A percentile compares a stretch with the other conserved stretches of the same genome.
Conservation (phyloP, 169 alveolate species). For the Plasmodium knowlesi region DNA sequence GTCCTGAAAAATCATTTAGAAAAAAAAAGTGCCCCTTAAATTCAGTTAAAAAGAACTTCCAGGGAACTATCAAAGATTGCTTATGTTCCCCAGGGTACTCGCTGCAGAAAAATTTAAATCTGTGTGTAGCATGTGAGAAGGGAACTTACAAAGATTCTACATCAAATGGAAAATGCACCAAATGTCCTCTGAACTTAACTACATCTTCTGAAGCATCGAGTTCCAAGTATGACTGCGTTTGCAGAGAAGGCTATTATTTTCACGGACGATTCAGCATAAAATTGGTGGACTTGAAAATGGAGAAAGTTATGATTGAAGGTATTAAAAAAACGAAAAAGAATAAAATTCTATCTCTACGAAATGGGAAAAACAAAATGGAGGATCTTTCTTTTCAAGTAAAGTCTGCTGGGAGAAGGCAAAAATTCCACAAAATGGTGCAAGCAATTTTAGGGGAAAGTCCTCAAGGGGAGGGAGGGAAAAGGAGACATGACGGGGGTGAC, state of each 20-base stretch:
- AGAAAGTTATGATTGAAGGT: background rate
- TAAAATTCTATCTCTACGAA: background rate
- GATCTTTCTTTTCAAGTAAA: background rate
- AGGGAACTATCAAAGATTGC: conserved; percentile 77
- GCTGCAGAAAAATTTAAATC: conserved; percentile 40
- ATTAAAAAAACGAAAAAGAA: background rate
- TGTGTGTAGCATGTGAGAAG: conserved; percentile 77
- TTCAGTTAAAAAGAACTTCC: conserved; percentile 77
- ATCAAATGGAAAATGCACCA: conserved; percentile 76
- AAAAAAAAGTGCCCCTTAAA: conserved; percentile 78
- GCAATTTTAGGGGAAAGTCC: background rate
- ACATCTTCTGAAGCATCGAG: conserved; percentile 77
- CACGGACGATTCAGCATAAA: background rate
- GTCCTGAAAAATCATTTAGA: conserved; percentile 44
- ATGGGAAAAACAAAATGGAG: background rate
- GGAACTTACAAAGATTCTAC: conserved; percentile 82
- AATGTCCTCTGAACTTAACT: conserved; percentile 81
- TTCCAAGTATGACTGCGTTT: conserved; percentile 82
- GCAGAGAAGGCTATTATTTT: conserved; percentile 84
- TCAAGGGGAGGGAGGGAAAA: background rate
- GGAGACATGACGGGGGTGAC: background rate
- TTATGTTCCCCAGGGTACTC: conserved; percentile 83
- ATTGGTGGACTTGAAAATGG: conserved; percentile 1
- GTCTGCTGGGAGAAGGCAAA: background rate
- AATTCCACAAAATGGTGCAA: background rate